Conservation (phyloP, 2,329 filamentous ascomycete species). For the Tolypocladium paradoxum region DNA sequence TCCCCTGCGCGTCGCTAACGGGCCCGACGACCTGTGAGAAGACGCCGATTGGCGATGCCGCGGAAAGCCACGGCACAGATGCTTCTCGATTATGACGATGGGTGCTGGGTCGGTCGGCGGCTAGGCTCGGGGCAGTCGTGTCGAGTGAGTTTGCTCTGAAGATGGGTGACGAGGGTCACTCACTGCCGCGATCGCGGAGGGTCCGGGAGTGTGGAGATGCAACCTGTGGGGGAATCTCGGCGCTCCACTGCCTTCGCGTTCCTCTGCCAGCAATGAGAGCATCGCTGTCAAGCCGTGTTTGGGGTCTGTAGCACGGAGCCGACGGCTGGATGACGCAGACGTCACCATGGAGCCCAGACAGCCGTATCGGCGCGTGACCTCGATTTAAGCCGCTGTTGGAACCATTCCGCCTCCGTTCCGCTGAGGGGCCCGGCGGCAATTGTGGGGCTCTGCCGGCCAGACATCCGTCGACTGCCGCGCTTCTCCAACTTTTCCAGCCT, state of each 20-base stretch:
- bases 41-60: constrained; percentile 6
- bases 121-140: constrained; percentile 2
- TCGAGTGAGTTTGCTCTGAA: neutral
- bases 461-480: constrained; percentile 4
- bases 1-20: neutral
- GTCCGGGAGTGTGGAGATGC: neutral
- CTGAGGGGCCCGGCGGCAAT: neutral
- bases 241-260: neutral
- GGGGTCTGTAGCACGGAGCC: no score
- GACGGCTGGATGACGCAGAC: no score
- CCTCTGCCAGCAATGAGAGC: neutral
- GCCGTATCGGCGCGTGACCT: neutral
- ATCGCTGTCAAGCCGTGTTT: neutral
- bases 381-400: constrained; percentile 2
- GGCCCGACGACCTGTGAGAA: constrained; percentile 2
- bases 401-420: constrained; percentile 6
- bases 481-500: neutral
- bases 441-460: constrained; percentile 3
- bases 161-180: neutral
- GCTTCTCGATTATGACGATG: neutral
- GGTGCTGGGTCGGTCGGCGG: neutral
- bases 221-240: neutral
- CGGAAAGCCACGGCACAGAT: constrained; percentile 16
- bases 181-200: neutral
- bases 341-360: neutral